phyloP scores from a whole-genome alignment of 169 alveolate species.

The Plasmodium inui region DNA sequence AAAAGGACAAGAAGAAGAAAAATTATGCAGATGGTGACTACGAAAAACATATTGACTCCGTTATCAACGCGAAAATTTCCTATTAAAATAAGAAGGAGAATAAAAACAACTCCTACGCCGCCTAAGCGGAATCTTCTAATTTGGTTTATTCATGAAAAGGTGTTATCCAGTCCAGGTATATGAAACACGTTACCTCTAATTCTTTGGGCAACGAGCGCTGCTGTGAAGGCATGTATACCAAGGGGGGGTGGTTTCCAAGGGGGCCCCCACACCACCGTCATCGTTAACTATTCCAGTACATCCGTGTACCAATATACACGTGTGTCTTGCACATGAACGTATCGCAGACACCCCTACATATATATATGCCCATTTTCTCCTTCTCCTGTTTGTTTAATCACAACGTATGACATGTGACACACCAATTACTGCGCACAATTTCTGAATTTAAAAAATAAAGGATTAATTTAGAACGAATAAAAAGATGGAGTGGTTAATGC shows the following conservation, averaged over 20 bases:
- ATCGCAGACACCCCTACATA: background rate
- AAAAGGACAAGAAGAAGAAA: slow-evolving; percentile 18
- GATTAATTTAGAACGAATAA: background rate
- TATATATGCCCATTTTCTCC: background rate
- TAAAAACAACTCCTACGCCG: slow-evolving; percentile 11
- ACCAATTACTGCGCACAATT: background rate
- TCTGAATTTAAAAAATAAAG: background rate
- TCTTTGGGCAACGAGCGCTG: background rate
- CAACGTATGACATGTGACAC: background rate
- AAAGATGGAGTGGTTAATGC: background rate
- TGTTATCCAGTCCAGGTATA: background rate
- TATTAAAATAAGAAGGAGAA: slow-evolving; percentile 2
- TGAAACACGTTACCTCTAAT: background rate
- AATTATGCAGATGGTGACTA: slow-evolving; percentile 16
- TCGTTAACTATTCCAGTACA: background rate
- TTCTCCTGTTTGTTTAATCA: background rate
- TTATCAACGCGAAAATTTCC: slow-evolving; percentile 19
- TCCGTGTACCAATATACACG: background rate
- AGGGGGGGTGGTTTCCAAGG: background rate
- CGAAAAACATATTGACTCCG: background rate
- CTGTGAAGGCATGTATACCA: background rate
- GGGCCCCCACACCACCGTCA: background rate
- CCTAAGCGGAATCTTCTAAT: slow-evolving; percentile 21
- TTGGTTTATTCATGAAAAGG: background rate
- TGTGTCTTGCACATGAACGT: background rate